Conservation (phyloP, 768 basidiomycete species). For the Pulveroboletus sp. region DNA sequence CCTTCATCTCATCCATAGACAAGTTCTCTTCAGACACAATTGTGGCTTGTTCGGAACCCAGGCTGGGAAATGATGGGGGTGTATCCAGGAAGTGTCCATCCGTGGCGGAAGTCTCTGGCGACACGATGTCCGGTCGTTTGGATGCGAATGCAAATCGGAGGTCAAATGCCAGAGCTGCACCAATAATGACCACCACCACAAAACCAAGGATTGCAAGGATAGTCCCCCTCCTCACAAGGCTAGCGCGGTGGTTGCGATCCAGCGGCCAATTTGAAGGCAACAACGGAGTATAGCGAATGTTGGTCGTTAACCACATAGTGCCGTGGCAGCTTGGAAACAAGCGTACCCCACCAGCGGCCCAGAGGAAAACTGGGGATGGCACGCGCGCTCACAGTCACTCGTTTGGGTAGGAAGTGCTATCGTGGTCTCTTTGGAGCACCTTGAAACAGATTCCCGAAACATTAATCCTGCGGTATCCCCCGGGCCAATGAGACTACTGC, state of each 20-base stretch:
- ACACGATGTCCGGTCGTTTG: background rate
- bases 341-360: constrained; percentile 7
- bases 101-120: background rate
- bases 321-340: background rate
- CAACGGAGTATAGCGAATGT: constrained; percentile 11
- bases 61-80: background rate
- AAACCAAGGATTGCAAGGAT: constrained; percentile 9
- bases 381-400: too few species aligned
- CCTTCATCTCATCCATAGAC: constrained; percentile 29
- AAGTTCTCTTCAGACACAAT: constrained; percentile 16
- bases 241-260: background rate
- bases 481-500: too few species aligned
- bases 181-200: constrained; percentile 6
- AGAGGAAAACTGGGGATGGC: background rate
- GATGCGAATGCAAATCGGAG: constrained; percentile 7
- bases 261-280: constrained; percentile 1
- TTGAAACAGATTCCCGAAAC: too few species aligned
- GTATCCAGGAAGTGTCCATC: background rate
- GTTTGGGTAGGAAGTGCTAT: too few species aligned
- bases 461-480: too few species aligned
- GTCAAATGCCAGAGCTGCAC: constrained; percentile 9
- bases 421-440: too few species aligned
- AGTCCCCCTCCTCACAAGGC: constrained; percentile 4
- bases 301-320: constrained; percentile 16
- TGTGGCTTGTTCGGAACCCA: background rate